Evolutionary conservation across 2,329 filamentous ascomycete genomes (phyloP).

Genomic region (Lomentospora prolificans): DNA sequence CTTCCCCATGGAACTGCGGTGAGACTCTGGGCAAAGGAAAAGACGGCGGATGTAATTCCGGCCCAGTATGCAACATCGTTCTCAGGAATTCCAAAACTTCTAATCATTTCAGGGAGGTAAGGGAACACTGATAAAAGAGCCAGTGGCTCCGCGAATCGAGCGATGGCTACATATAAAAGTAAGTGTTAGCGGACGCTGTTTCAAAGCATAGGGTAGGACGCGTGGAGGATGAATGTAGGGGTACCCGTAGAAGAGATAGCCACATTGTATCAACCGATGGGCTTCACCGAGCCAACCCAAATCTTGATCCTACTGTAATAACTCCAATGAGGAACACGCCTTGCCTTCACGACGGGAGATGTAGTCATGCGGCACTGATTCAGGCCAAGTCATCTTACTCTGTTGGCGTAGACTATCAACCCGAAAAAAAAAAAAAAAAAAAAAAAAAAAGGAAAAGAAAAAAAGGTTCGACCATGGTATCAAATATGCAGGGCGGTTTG

Average conservation of each 20-base stretch:
- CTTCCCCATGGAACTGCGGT: conserved; percentile 69
- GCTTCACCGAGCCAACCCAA: background rate
- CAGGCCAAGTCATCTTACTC: background rate
- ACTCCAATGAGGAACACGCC: background rate
- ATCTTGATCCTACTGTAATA: background rate
- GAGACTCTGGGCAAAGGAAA: conserved; percentile 61
- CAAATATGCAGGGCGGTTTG: no score
- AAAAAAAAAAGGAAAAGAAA: background rate
- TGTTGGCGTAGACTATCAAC: background rate
- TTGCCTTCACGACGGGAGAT: background rate
- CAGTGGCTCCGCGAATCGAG: conserved; percentile 67
- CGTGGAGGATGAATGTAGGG: background rate
- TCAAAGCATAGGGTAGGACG: background rate
- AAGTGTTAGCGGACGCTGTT: background rate
- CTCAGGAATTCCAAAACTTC: conserved; percentile 61
- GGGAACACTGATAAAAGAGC: conserved; percentile 64
- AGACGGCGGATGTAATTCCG: conserved; percentile 62
- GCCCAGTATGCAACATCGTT: conserved; percentile 72
- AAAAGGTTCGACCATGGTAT: background rate
- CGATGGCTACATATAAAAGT: conserved; percentile 46
- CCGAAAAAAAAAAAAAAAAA: no score
- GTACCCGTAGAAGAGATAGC: background rate
- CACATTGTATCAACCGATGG: background rate
- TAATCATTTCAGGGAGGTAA: conserved; percentile 71
- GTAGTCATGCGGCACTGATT: background rate